phyloP scores from a whole-genome alignment of 805 yeast species.

The Barnettozyma sp. region DNA sequence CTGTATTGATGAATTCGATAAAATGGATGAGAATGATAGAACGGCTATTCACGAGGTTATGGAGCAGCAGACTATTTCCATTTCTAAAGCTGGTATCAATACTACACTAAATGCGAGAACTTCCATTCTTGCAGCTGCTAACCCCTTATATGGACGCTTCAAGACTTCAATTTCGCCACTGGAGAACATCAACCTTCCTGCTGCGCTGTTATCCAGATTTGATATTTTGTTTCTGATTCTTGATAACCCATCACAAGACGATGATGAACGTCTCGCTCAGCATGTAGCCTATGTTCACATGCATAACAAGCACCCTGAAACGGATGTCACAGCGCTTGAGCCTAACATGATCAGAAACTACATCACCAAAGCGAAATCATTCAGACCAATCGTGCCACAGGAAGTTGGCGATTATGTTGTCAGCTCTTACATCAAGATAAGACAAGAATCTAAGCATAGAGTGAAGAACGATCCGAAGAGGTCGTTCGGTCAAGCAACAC shows the following conservation, averaged over 20 bases:
- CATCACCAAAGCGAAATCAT: slow-evolving; percentile 77
- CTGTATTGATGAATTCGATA: slow-evolving; percentile 98
- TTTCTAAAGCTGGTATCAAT: slow-evolving; percentile 95
- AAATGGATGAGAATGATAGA: slow-evolving; percentile 95
- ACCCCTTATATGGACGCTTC: slow-evolving; percentile 92
- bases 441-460: slow-evolving; percentile 83
- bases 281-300: slow-evolving; percentile 96
- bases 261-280: slow-evolving; percentile 79
- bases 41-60: slow-evolving; percentile 98
- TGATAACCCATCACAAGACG: slow-evolving; percentile 74
- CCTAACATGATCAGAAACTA: slow-evolving; percentile 79
- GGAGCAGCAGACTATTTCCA: slow-evolving; percentile 98
- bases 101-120: slow-evolving; percentile 94
- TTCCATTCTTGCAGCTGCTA: slow-evolving; percentile 96
- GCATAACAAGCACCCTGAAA: slow-evolving; percentile 80
- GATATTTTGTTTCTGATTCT: slow-evolving; percentile 82
- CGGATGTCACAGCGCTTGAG: slow-evolving; percentile 69
- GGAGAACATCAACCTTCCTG: slow-evolving; percentile 93
- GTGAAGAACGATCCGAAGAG: slow-evolving; percentile 56
- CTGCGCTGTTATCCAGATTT: slow-evolving; percentile 91
- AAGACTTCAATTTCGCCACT: slow-evolving; percentile 86
- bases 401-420: slow-evolving; percentile 85
- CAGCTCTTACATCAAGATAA: slow-evolving; percentile 78
- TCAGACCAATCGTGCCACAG: slow-evolving; percentile 76
- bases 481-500: slow-evolving; percentile 88